Conservation (phyloP, 345 rosid species). For the Rhizophora mangle region DNA sequence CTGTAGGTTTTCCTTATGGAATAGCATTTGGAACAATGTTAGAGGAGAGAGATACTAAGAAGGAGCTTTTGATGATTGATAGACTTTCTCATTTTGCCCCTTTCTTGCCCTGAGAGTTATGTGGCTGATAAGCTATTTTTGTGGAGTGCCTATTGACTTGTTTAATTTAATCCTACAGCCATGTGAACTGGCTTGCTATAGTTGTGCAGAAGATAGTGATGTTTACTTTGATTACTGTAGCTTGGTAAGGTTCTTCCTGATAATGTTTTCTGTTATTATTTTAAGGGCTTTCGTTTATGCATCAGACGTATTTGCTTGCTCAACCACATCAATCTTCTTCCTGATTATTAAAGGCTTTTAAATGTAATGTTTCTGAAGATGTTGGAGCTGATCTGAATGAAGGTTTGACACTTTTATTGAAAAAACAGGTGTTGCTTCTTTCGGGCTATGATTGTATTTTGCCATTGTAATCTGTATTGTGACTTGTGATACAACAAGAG, state of each 20-base stretch:
- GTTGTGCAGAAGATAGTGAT: slow-evolving; percentile 81
- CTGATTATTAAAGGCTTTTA: slow-evolving; percentile 68
- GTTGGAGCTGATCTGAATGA: slow-evolving; percentile 90
- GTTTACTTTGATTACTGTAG: slow-evolving; percentile 72
- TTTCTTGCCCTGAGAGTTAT: not conserved
- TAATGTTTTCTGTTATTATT: not conserved
- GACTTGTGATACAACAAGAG: too few relatives aligned
- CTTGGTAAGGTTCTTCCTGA: slow-evolving; percentile 54
- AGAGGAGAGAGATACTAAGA: not conserved
- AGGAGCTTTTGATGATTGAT: not conserved
- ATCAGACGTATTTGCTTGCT: slow-evolving; percentile 11
- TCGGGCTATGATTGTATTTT: too few relatives aligned
- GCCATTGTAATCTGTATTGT: too few relatives aligned
- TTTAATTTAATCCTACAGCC: slow-evolving; percentile 49
- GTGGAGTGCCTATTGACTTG: not conserved
- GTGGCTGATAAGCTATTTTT: not conserved
- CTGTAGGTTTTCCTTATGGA: not conserved
- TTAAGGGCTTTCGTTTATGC: slow-evolving; percentile 12
- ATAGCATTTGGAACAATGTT: not conserved
- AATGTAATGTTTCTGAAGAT: slow-evolving; percentile 68
- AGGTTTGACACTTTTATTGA: slow-evolving; percentile 83
- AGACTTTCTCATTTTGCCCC: not conserved
- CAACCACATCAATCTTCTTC: slow-evolving; percentile 16
- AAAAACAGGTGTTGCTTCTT: slow-evolving; percentile 65
- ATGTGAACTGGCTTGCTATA: slow-evolving; percentile 81